Percentiles rank a stretch among this genome's conserved stretches.
Evolutionary conservation across 2,329 filamentous ascomycete genomes (phyloP).

Genomic region (Colletotrichum scovillei): DNA sequence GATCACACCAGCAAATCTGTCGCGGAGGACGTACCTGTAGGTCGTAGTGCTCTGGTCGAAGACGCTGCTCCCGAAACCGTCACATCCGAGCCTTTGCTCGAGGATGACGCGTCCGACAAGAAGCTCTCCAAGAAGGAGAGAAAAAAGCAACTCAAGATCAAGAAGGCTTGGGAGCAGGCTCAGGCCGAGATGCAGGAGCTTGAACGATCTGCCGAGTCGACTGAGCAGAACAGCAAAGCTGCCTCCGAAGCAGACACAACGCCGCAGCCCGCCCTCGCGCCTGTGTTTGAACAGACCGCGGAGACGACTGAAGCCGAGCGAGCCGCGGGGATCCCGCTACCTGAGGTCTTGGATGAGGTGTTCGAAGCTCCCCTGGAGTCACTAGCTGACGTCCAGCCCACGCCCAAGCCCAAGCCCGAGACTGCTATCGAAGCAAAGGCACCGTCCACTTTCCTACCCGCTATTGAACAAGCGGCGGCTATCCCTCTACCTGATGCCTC

Average conservation of each 20-base stretch:
- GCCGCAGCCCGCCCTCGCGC: background rate
- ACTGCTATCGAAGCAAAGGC: background rate
- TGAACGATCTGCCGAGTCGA: conserved; percentile 15
- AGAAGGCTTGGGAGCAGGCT: conserved; percentile 33
- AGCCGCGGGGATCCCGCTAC: background rate
- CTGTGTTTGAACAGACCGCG: background rate
- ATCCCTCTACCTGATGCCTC: background rate
- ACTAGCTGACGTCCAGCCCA: background rate
- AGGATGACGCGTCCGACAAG: conserved; percentile 2
- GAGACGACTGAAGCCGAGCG: background rate
- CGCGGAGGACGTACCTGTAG: background rate
- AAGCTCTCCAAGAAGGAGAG: conserved; percentile 40
- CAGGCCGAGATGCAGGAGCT: conserved; percentile 24
- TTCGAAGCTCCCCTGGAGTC: background rate
- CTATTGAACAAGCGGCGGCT: background rate
- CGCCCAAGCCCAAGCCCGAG: background rate
- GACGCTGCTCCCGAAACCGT: background rate
- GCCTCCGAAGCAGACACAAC: conserved; percentile 1
- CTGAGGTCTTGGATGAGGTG: background rate
- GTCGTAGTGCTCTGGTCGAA: background rate
- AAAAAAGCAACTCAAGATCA: conserved; percentile 38
- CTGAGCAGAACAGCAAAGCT: conserved; percentile 5
- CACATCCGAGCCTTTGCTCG: conserved; percentile 3
- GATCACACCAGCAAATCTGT: background rate
- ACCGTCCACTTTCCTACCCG: background rate